Percentiles rank a stretch among this genome's conserved stretches.
Conservation (phyloP, 139 green algal genomes). For the Chlorella sp. region DNA sequence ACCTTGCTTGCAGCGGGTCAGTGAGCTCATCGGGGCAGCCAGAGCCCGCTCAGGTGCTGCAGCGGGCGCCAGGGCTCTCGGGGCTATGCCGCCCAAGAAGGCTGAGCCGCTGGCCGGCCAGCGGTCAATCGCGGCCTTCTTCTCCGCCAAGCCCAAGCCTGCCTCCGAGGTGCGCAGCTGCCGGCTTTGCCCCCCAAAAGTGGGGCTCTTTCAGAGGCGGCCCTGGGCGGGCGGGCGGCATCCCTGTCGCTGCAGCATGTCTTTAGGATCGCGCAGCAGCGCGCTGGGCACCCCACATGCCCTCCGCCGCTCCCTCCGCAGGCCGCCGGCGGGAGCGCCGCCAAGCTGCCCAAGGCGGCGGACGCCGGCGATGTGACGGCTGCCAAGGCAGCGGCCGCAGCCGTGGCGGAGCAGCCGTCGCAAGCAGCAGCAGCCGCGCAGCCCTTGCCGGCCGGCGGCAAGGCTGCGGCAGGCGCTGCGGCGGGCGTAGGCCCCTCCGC, state of each 20-base stretch:
- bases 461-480: background rate
- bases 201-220: no score
- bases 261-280: no score
- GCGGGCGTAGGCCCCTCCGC: background rate
- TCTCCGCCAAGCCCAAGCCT: slow-evolving; percentile 42
- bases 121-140: slow-evolving; percentile 73
- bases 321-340: background rate
- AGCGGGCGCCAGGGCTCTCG: no score
- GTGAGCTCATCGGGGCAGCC: no score
- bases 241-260: no score
- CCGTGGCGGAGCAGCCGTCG: background rate
- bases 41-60: no score
- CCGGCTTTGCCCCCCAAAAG: no score
- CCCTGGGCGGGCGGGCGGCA: no score
- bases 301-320: no score
- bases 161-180: background rate
- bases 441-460: background rate
- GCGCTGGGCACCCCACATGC: no score
- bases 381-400: background rate
- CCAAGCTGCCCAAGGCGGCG: slow-evolving; percentile 11
- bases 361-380: slow-evolving; percentile 14
- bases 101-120: slow-evolving; percentile 42
- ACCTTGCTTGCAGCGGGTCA: no score
- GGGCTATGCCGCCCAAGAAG: slow-evolving; percentile 47
- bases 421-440: background rate